Conservation (phyloP, 306 rosid genomes). For the Malus fusca region DNA sequence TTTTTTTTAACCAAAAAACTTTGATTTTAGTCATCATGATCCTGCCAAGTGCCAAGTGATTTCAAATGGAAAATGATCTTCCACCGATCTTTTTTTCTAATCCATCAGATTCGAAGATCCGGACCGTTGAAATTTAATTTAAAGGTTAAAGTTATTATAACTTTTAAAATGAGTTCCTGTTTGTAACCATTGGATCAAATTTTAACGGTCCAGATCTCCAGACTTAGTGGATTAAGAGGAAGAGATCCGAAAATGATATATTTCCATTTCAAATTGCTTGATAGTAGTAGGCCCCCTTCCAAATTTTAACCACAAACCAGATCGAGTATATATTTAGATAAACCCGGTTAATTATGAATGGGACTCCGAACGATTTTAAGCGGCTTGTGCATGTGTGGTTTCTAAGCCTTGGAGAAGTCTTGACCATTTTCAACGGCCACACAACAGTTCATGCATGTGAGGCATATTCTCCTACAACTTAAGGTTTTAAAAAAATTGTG, state of each 20-base stretch:
- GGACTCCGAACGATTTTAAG: background rate
- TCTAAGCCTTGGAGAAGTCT: background rate
- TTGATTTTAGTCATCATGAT: background rate
- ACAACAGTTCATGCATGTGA: background rate
- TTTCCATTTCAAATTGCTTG: background rate
- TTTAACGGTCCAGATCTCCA: no score
- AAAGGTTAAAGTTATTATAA: no score
- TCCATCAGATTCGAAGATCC: no score
- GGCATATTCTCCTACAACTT: no score
- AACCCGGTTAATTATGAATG: background rate
- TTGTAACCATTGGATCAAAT: no score
- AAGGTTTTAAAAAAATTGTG: background rate
- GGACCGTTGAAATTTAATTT: accelerated
- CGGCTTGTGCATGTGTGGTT: background rate
- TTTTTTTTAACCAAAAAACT: no score
- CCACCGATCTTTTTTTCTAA: accelerated
- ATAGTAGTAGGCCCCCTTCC: background rate
- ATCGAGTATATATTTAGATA: background rate
- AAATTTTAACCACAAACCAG: background rate
- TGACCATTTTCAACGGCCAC: background rate
- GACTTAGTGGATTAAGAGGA: no score
- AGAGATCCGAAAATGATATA: accelerated
- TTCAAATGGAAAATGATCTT: no score
- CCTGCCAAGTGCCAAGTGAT: background rate
- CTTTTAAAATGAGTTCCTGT: no score